Conservation (phyloP, 1,139 yeast species). For the Keqinozyma sinolaborantium region DNA sequence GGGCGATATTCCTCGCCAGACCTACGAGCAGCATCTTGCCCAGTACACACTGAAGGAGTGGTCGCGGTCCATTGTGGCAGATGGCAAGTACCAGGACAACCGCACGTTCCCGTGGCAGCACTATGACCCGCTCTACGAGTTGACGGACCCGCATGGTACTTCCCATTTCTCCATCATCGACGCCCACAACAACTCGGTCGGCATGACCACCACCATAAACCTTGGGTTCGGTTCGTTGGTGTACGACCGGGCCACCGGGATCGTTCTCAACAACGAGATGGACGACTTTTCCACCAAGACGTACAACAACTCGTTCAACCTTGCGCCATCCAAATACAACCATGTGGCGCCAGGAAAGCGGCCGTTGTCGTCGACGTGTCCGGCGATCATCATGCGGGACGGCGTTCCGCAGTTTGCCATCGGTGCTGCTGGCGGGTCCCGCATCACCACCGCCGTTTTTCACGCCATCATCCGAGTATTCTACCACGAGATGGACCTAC, state of each 20-base stretch:
- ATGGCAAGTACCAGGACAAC: constrained; percentile 46
- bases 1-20: constrained; percentile 51
- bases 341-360: constrained; percentile 71
- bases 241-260: constrained; percentile 78
- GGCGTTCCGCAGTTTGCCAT: constrained; percentile 60
- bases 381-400: constrained; percentile 59
- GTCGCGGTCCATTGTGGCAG: constrained; percentile 46
- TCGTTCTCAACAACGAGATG: constrained; percentile 87
- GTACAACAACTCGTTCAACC: constrained; percentile 68
- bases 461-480: constrained; percentile 73
- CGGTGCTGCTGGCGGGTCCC: constrained; percentile 95
- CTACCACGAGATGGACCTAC: constrained; percentile 52
- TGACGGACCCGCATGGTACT: constrained; percentile 81
- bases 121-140: constrained; percentile 75
- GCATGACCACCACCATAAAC: constrained; percentile 90
- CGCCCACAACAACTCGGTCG: constrained; percentile 65
- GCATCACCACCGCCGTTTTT: constrained; percentile 80
- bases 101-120: constrained; percentile 65
- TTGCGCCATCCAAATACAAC: constrained; percentile 78
- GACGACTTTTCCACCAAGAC: constrained; percentile 88
- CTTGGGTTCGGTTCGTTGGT: constrained; percentile 77
- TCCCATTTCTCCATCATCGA: constrained; percentile 82
- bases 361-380: constrained; percentile 83
- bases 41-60: constrained; percentile 43
- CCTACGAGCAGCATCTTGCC: constrained; percentile 22